phyloP scores from a whole-genome alignment of 805 yeast species.

The Monosporozyma siamensis region DNA sequence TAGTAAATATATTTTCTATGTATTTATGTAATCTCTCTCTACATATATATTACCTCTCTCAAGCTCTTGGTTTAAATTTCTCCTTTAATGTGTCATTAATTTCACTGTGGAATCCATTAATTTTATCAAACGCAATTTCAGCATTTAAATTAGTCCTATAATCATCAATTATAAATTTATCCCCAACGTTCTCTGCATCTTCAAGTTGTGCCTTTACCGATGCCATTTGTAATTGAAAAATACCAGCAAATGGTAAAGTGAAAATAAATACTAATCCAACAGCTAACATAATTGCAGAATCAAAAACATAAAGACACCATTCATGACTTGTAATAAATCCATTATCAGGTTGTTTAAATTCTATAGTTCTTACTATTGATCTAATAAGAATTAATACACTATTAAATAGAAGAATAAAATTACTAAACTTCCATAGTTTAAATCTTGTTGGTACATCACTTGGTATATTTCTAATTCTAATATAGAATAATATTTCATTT shows the following conservation, averaged over 20 bases:
- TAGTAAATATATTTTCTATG: neutral
- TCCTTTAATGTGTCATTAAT: neutral
- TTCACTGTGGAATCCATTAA: neutral
- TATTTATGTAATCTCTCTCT: neutral
- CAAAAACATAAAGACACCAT: constrained; percentile 23
- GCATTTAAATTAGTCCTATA: neutral
- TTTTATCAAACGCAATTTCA: neutral
- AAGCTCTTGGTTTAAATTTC: neutral
- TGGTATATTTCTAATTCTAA: constrained; percentile 2
- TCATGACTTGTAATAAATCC: constrained; percentile 24
- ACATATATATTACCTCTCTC: too few relatives aligned
- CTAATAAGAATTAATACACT: constrained; percentile 22
- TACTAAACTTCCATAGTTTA: constrained; percentile 11
- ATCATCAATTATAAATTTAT: neutral
- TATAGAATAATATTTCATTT: constrained; percentile 11
- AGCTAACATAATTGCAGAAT: constrained; percentile 21
- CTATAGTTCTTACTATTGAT: constrained; percentile 27
- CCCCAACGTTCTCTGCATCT: neutral
- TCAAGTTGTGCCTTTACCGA: constrained; percentile 7
- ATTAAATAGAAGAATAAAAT: constrained; percentile 8
- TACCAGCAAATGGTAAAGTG: constrained; percentile 8
- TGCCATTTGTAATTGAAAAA: constrained; percentile 11
- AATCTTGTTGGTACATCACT: neutral
- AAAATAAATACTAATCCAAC: constrained; percentile 6
- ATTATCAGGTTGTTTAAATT: constrained; percentile 23